A percentile compares a stretch with the other conserved stretches of the same genome.
Conservation (phyloP, 495 filamentous ascomycete species). For the Antarctomyces pellizariae region DNA sequence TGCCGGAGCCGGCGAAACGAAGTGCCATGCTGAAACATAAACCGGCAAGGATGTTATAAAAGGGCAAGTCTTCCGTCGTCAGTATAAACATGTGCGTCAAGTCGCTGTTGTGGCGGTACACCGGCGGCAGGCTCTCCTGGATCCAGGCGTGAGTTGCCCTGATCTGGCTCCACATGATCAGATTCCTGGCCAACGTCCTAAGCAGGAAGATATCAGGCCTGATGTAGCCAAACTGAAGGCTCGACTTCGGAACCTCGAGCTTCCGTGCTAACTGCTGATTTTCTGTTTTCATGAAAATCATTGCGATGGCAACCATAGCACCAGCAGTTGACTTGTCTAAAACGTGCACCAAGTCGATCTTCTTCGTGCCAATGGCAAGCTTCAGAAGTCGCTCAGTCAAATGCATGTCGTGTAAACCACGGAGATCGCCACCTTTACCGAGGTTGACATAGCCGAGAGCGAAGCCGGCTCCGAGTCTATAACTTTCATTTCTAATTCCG, state of each 20-base stretch:
- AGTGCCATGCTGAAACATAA: constrained; percentile 70
- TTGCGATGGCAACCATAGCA: constrained; percentile 68
- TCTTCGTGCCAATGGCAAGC: constrained; percentile 66
- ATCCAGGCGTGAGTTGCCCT: constrained; percentile 50
- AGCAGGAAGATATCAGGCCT: constrained; percentile 82
- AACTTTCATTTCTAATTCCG: constrained; percentile 76
- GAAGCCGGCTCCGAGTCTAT: constrained; percentile 82
- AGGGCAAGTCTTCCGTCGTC: constrained; percentile 59
- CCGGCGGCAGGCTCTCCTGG: constrained; percentile 38
- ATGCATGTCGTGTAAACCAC: constrained; percentile 83
- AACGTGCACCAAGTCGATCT: constrained; percentile 71
- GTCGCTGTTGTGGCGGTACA: constrained; percentile 30
- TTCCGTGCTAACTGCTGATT: constrained; percentile 74
- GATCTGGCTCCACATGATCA: constrained; percentile 87
- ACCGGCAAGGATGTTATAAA: constrained; percentile 79
- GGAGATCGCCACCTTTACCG: constrained; percentile 66
- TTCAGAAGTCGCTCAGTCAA: constrained; percentile 69
- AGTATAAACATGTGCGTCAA: constrained; percentile 31
- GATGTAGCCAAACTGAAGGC: constrained; percentile 81
- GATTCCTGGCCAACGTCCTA: constrained; percentile 67
- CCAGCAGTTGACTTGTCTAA: constrained; percentile 81
- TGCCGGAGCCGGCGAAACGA: constrained; percentile 67
- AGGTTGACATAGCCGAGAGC: constrained; percentile 89
- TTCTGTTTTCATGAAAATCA: constrained; percentile 95
- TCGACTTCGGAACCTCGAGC: constrained; percentile 76